Percentiles rank a stretch among this genome's conserved stretches.
These are phyloP conservation scores for Cryomyces minteri DNA, from an alignment of 495 filamentous ascomycete species.

Conservation along the genomic window DNA sequence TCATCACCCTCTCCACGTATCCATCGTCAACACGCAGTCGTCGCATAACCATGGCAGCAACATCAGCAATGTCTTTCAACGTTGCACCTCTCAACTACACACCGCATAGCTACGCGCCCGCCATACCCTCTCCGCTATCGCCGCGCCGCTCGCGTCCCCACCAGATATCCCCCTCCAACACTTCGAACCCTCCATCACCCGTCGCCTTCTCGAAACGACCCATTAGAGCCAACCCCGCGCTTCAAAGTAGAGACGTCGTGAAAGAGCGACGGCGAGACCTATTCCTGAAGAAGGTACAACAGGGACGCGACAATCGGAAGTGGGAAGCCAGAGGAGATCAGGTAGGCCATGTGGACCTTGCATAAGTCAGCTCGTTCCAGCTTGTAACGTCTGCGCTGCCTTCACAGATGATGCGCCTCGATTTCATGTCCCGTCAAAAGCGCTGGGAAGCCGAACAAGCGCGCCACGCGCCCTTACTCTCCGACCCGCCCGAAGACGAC, in stretches of 20 bases:
- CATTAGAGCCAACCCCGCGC: conserved; percentile 17
- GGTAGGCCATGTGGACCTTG: conserved; percentile 23
- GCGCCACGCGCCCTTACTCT: conserved; percentile 13
- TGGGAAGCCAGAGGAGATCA: conserved; percentile 58
- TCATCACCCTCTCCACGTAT: no score
- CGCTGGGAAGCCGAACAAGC: conserved; percentile 27
- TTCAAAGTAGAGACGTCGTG: conserved; percentile 21
- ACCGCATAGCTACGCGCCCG: no score
- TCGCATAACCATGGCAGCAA: no score
- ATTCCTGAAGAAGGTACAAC: conserved; percentile 64
- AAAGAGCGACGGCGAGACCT: conserved; percentile 37
- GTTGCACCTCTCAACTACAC: no score
- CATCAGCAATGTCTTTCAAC: no score
- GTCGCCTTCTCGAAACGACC: conserved; percentile 13
- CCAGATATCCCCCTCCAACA: conserved; percentile 1
- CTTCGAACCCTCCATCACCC: neutral
- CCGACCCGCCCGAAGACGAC: conserved; percentile 18
- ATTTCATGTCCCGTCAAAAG: conserved; percentile 25
- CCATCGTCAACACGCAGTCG: no score
- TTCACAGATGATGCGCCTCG: conserved; percentile 26
- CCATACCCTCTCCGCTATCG: no score
- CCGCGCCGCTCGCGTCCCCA: no score
- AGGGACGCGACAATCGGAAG: conserved; percentile 44
- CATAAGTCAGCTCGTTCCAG: neutral
- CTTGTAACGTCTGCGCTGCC: neutral